Base-by-base conservation (phyloP, 768 basidiomycete genomes). In the Mycena capillaripes region DNA sequence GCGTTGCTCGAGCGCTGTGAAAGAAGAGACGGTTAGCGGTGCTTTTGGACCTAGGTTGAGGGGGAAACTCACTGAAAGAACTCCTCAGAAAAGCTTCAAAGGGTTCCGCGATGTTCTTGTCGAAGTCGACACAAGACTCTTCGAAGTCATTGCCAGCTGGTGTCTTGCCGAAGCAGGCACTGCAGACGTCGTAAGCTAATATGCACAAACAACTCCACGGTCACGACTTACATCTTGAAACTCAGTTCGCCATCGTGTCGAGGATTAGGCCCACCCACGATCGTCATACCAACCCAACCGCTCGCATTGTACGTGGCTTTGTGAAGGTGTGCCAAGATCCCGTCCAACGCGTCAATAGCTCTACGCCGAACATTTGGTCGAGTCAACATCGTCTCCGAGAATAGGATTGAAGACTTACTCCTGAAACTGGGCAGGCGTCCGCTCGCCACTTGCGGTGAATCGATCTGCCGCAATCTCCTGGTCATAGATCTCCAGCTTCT, bases 241-340 rank as follows among this genome's bases (percentile, higher is more conserved):
- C 27, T 66, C 38, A 66, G 25, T 1, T 44, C 40, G 14, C 64
- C 53, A 34, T 25, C 25, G 25, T 42, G 27, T n/a, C 64, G 27
- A 19, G 53, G 64, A 23, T 66, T 66, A 11, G 64, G 64, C 12
- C 64, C 64, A 1, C 53, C 64, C 5, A 44, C 1, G 23, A 66
- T 66, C 21, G 53, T 30, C 38, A 66, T 40, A 0, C 64, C 64
- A 2, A 66, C 53, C 64, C 64, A 66, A 8, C 53, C 64, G 8
- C 23, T 23, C 0, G 52, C 40, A 4, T 11, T 3, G 16, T 66
- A 44, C 2, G n/a, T 32, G 2, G 29, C 64, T 4, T 32, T 53
- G 53, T 56, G 64, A 12, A 38, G 2, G 6, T 42, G 27, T 1
- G 12, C 14, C 5, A 21, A 32, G 19, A 48, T 19, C 17, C 5